Evolutionary conservation across 1,284 basidiomycete genomes (phyloP), one percentile per base, ranked within the genome.

Genomic region (Trichosporon coremiiforme): DNA sequence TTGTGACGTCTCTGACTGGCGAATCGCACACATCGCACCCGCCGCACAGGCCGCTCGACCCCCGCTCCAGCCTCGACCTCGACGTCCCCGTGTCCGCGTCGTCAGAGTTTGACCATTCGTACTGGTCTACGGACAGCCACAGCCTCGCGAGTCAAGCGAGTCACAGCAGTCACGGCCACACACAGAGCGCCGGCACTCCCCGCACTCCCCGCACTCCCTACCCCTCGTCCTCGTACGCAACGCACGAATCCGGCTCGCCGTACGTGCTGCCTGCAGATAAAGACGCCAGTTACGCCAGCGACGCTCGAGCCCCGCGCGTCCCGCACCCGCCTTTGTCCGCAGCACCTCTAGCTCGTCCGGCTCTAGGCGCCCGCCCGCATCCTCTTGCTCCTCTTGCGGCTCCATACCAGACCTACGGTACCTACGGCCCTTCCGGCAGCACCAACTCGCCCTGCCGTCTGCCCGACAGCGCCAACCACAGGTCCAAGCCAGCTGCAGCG

Each of bases 61-160:
- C 41, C 41, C 41, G 41, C 41, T 45, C 41, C 41, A 45, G 41
- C 41, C 41, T 33, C 29, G 7, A n/a, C 57, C 57, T 62, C 29
- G 57, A 62, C 57, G 57, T 62, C 17, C 57, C 57, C 31, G 57
- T 62, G 15, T 62, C 57, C 15, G 57, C 57, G 57, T 45, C 41
- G 2, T 45, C 41, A 45, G 41, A 45, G 41, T 45, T 45, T n/a
- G 41, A 45, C 17, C 17, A 45, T 8, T 45, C 41, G 41, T 45
- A 45, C 41, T 45, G 41, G 41, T 45, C 41, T 15, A 45, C 41
- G 17, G 41, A 45, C n/a, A 45, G 41, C 41, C 41, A 45, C 41
- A n/a, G 41, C 41, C 6, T 10, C 8, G 12, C 36, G 36, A 38
- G 36, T 38, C 41, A 45, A 38, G 36, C 36, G 36, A 38, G 36